Base-by-base conservation (phyloP, 1,139 yeast genomes). In the Geotrichum klebahnii region DNA sequence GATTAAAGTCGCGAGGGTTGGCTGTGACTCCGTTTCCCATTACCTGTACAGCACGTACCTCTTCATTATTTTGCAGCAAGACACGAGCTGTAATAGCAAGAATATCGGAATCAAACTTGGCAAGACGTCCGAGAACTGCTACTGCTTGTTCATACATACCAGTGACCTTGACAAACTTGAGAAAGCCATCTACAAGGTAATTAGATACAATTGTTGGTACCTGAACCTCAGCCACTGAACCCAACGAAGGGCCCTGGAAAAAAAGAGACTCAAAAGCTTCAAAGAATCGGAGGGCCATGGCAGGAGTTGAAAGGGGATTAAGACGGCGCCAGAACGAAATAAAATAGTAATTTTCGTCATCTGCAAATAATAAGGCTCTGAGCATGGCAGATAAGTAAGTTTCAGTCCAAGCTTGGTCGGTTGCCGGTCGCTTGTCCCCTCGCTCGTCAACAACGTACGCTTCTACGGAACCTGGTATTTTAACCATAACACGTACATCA, bases 391-490 rank as follows among this genome's bases (percentile, higher is more conserved):
- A 81, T 46, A 88, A 81, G 65, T 80, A 86, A 0, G 95, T 79
- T 64, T 92, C 97, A 31, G 74, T 73, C 97, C 97, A 90, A 32
- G 78, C 53, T 28, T 65, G 63, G 0, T 71, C 73, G 14, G 68
- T 64, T 33, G 65, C 61, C 16, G 60, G 64, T 29, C 63, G 62
- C 55, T 70, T 72, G 48, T 77, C 79, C 20, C 82, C 82, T 37
- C 70, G 67, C 6, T 72, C 70, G 55, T 78, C 79, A 48, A 86
- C 72, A 20, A 82, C 76, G 63, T 79, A 84, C 1, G 95, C 82
- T 62, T 87, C 94, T 9, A 82, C 81, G 45, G 94, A 87, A 69
- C 92, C 92, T 0, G 90, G 90, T 44, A 80, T 73, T 46, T 75
- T 76, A 32, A 81, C 86, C 20, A 80, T 73, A 5, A 87, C 89